phyloP scores from a whole-genome alignment of 2,329 filamentous ascomycete species.

The Pseudogymnoascus sp. region DNA sequence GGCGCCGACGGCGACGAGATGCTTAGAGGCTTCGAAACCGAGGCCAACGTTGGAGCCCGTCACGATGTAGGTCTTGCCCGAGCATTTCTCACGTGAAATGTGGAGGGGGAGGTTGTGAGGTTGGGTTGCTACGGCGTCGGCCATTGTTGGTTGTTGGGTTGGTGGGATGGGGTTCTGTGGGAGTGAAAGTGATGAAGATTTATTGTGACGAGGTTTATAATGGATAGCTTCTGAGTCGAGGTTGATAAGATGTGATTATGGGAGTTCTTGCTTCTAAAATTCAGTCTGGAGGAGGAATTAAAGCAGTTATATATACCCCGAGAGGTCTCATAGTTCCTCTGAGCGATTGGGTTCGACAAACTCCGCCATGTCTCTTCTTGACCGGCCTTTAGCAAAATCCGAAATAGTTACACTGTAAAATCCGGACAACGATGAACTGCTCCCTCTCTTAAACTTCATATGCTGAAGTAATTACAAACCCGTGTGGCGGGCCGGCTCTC shows the following conservation, averaged over 20 bases:
- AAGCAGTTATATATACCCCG: neutral
- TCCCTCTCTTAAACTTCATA: neutral
- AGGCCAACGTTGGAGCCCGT: slow-evolving; percentile 38
- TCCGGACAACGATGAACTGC: neutral
- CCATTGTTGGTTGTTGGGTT: neutral
- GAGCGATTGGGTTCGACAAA: neutral
- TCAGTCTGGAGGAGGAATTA: neutral
- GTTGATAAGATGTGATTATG: neutral
- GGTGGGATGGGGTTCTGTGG: no score
- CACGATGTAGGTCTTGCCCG: slow-evolving; percentile 18
- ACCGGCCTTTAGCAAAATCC: slow-evolving; percentile 6
- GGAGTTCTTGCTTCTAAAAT: neutral
- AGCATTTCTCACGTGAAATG: slow-evolving; percentile 7
- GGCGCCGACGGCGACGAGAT: slow-evolving; percentile 32
- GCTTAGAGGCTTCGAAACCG: slow-evolving; percentile 33
- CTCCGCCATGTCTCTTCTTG: neutral
- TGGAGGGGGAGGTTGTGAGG: slow-evolving; percentile 13
- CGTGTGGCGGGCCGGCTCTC: neutral
- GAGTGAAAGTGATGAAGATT: neutral
- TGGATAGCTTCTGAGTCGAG: neutral
- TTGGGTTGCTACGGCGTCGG: neutral
- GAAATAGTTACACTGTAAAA: neutral
- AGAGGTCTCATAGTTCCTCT: neutral
- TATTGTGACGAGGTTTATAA: neutral
- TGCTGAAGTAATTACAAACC: neutral